Evolutionary conservation across 1,139 yeast species (phyloP).

Genomic region (Torulaspora globosa): DNA sequence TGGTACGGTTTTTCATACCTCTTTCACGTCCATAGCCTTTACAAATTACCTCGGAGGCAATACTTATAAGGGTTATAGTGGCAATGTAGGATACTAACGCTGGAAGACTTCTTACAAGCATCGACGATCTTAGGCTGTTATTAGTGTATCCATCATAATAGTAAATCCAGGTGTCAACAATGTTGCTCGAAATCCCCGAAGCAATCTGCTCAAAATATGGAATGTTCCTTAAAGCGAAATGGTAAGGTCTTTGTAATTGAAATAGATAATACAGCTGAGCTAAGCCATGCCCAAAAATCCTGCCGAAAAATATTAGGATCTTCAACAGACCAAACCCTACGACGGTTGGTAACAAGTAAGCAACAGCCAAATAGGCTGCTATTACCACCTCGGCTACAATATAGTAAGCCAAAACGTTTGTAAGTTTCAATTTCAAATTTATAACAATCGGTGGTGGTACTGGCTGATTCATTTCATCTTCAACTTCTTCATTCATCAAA

Average conservation of each 20-base stretch:
- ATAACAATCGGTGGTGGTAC: constrained; percentile 24
- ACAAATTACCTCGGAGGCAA: constrained; percentile 44
- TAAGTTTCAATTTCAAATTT: constrained; percentile 26
- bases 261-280: constrained; percentile 13
- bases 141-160: constrained; percentile 21
- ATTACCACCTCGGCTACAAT: constrained; percentile 44
- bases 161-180: constrained; percentile 8
- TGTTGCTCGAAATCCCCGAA: constrained; percentile 11
- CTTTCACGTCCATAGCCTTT: constrained; percentile 47
- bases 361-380: constrained; percentile 43
- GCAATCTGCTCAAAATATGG: constrained; percentile 10
- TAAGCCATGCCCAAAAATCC: constrained; percentile 19
- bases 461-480: constrained; percentile 19
- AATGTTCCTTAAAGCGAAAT: constrained; percentile 4
- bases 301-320: constrained; percentile 17
- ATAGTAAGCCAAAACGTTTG: constrained; percentile 28
- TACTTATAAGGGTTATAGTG: constrained; percentile 45
- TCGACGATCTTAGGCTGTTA: constrained; percentile 24
- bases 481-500: constrained; percentile 13
- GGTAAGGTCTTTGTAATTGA: constrained; percentile 12
- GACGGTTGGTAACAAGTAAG: constrained; percentile 55
- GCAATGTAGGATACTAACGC: constrained; percentile 48
- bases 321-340: constrained; percentile 41
- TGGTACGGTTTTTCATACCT: constrained; percentile 36
- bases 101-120: constrained; percentile 37